Evolutionary conservation across 768 basidiomycete genomes (phyloP).

Genomic region (Leucogyrophana mollusca): DNA sequence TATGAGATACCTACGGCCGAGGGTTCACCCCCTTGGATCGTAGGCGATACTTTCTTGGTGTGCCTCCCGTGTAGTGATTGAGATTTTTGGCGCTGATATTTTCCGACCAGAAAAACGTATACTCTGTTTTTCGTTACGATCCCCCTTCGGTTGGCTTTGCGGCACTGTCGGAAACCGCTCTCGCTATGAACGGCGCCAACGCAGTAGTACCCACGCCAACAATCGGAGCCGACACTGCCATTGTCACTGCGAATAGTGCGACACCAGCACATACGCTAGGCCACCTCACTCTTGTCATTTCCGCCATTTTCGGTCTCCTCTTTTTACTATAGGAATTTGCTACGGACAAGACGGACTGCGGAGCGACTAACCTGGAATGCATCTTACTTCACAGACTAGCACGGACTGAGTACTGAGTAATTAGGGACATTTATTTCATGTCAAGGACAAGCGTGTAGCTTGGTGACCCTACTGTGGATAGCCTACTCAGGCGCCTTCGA

Average conservation of each 20-base stretch:
- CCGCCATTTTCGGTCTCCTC: constrained; percentile 8
- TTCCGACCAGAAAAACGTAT: constrained; percentile 48
- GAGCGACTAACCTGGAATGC: no score
- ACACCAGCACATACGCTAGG: constrained; percentile 2
- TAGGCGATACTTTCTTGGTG: constrained; percentile 85
- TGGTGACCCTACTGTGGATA: no score
- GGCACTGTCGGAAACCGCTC: constrained; percentile 30
- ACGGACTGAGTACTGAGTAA: no score
- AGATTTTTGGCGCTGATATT: constrained; percentile 1
- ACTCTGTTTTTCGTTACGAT: constrained; percentile 48
- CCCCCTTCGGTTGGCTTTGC: constrained; percentile 55
- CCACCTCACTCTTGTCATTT: constrained; percentile 5
- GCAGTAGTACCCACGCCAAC: constrained; percentile 20
- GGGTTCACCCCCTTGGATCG: constrained; percentile 72
- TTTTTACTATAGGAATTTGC: not conserved
- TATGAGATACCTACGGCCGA: constrained; percentile 61
- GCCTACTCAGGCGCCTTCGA: no score
- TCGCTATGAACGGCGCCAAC: constrained; percentile 23
- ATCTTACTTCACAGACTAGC: not conserved
- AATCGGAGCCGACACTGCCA: constrained; percentile 15
- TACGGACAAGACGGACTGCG: no score
- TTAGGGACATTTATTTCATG: no score
- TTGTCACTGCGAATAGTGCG: constrained; percentile 15
- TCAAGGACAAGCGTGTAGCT: no score
- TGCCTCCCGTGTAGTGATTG: not conserved